Evolutionary conservation across 2,329 filamentous ascomycete species (phyloP).

Genomic region (Ceratocystis albifundus): DNA sequence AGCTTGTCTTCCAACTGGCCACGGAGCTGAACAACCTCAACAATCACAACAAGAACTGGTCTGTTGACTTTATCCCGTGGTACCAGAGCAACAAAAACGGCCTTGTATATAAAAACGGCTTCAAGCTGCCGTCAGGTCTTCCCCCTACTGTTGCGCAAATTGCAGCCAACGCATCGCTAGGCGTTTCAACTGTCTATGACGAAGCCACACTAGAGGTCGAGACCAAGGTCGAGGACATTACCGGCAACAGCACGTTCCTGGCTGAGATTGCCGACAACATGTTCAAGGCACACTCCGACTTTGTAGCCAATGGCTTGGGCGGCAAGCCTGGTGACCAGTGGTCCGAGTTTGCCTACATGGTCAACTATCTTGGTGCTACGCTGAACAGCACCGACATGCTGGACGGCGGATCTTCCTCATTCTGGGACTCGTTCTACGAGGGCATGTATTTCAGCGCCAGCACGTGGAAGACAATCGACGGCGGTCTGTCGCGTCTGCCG

Average conservation of each 20-base stretch:
- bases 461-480: constrained; percentile 39
- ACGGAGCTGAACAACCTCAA: constrained; percentile 50
- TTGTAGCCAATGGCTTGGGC: constrained; percentile 36
- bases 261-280: constrained; percentile 34
- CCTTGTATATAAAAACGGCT: constrained; percentile 38
- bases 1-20: constrained; percentile 53
- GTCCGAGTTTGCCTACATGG: constrained; percentile 52
- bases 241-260: constrained; percentile 27
- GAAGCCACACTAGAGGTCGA: constrained; percentile 28
- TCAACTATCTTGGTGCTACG: constrained; percentile 41
- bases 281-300: constrained; percentile 33
- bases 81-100: constrained; percentile 45
- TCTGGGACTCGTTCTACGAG: constrained; percentile 26
- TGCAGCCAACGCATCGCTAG: constrained; percentile 35
- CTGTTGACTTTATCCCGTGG: constrained; percentile 52
- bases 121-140: constrained; percentile 39
- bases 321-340: constrained; percentile 38
- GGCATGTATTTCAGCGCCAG: constrained; percentile 25
- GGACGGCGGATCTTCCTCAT: constrained; percentile 22
- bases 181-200: constrained; percentile 22
- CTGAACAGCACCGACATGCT: constrained; percentile 40
- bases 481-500: constrained; percentile 45
- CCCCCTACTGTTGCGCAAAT: constrained; percentile 43
- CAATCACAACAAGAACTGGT: constrained; percentile 36
- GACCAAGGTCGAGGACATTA: constrained; percentile 12